These are phyloP conservation scores for Marchantia polymorpha DNA, from an alignment of 225 moss, liverwort and hornwort genomes.

Conservation along the genomic window DNA sequence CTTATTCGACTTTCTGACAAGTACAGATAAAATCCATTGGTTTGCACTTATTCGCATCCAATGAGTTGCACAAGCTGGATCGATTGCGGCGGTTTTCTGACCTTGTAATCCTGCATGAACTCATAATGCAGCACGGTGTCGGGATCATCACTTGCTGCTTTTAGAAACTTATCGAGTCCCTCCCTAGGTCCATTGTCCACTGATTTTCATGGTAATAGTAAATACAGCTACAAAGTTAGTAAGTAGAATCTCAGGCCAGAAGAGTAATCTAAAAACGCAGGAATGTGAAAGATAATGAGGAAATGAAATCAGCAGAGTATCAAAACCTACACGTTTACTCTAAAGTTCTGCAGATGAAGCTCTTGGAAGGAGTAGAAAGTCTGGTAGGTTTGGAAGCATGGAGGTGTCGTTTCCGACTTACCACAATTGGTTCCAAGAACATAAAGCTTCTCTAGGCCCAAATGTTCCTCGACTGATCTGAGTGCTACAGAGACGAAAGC, in stretches of 20 bases:
- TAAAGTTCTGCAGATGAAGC: constrained; percentile 1
- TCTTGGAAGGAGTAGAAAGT: no score
- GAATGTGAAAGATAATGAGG: not conserved
- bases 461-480: constrained; percentile 77
- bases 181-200: constrained; percentile 97
- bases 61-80: not conserved
- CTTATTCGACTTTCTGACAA: not conserved
- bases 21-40: not conserved
- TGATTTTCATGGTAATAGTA: constrained; percentile 41
- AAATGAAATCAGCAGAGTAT: not conserved
- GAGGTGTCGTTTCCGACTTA: constrained; percentile 38
- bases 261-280: not conserved
- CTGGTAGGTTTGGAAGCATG: no score
- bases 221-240: not conserved
- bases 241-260: not conserved
- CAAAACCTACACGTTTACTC: not conserved
- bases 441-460: constrained; percentile 90
- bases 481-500: constrained; percentile 51
- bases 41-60: no score
- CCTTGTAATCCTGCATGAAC: constrained; percentile 99
- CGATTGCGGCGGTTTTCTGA: constrained; percentile 10
- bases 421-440: constrained; percentile 99
- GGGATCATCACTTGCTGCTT: constrained; percentile 93
- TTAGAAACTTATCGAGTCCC: constrained; percentile 90
- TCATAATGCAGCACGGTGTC: constrained; percentile 98